phyloP scores from a whole-genome alignment of 129 eudicot genomes.

The Centaurea solstitialis region DNA sequence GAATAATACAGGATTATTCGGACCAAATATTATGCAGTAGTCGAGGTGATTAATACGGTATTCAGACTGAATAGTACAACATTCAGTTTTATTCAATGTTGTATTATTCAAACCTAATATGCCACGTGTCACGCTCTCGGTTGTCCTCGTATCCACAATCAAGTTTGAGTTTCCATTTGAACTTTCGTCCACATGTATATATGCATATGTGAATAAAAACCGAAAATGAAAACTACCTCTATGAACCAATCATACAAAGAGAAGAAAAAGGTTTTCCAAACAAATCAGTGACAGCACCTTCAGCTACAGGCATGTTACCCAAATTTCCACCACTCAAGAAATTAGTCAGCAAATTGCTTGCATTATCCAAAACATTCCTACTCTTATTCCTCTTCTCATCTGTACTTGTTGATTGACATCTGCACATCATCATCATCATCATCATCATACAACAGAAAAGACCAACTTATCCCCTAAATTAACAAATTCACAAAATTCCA shows the following conservation, averaged over 20 bases:
- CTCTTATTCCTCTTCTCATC: conserved; percentile 59
- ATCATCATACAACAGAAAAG: conserved; percentile 3
- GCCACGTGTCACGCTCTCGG: too few species aligned
- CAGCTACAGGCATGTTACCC: conserved; percentile 92
- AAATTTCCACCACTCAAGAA: conserved; percentile 81
- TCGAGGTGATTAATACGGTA: too few species aligned
- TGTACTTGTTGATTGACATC: conserved; percentile 74
- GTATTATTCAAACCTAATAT: too few species aligned
- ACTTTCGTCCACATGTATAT: background rate
- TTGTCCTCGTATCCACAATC: too few species aligned
- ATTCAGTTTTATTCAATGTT: too few species aligned
- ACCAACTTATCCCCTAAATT: background rate
- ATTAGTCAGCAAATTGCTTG: conserved; percentile 94
- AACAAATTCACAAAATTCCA: background rate
- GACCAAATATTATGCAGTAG: too few species aligned
- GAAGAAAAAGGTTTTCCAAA: conserved; percentile 85
- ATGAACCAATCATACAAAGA: conserved; percentile 95
- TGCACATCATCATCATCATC: conserved; percentile 36
- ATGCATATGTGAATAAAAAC: background rate
- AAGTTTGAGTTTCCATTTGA: too few species aligned
- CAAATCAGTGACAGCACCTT: conserved; percentile 98
- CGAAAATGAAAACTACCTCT: conserved; percentile 53
- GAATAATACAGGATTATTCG: too few species aligned
- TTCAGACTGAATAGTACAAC: too few species aligned
- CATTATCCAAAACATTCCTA: conserved; percentile 79